Base-by-base conservation (phyloP, 805 yeast species). In the Teunomyces atbi region DNA sequence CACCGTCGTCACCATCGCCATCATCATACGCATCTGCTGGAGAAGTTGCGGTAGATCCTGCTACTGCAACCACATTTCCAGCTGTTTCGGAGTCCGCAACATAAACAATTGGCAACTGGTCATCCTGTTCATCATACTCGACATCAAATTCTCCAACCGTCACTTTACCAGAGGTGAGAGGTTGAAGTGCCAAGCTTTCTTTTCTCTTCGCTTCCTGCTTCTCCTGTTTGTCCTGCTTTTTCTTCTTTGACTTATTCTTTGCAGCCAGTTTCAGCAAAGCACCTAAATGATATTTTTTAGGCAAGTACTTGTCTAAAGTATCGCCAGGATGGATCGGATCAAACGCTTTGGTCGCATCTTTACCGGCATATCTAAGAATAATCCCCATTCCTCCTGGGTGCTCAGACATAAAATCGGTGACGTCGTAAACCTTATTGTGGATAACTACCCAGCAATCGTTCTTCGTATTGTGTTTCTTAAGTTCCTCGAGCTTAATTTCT, bases 261-360 rank as follows among this genome's bases (percentile, higher is more conserved):
- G 33, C 35, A 19, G 29, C 39, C 20, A 39, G 43, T 41, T 45
- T 50, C 20, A 57, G 69, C 6, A 68, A 71, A 8, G 61, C 66
- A 1, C 77, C 77, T 42, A 58, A 54, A 48, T 67, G 74, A 32
- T 59, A 61, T 46, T 69, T 58, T 4, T 57, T 52, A 2, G 64
- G 95, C 32, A 88, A 64, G 55, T 82, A 82, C 58, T 83, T 83
- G 23, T 79, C 82, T 45, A 92, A 73, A 5, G 89, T 86, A 56
- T 90, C 96, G n/a, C 84, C 79, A 0, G 98, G 94, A 65, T 92
- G 99, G 49, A 92, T 76, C 15, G 96, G 96, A 48, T 85, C 88
- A 60, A 89, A 92, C 7, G 88, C 81, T 56, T 84, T 83, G 6
- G 94, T 84, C 8, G 92, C 96, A 50, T 70, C 75, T 46, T 64